phyloP scores from a whole-genome alignment of 2,329 filamentous ascomycete genomes.

The Sporothrix mexicana region DNA sequence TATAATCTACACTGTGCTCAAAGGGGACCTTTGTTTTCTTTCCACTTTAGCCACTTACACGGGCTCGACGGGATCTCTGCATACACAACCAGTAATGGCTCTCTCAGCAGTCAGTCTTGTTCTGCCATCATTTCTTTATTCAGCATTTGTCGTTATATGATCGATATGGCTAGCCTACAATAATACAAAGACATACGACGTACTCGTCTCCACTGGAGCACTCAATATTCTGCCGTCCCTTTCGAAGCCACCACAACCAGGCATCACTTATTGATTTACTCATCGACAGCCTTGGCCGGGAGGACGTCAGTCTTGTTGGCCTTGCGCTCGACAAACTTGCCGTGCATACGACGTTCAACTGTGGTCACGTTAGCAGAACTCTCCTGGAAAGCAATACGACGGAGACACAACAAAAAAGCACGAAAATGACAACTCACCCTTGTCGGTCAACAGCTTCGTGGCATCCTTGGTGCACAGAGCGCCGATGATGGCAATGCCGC shows the following conservation, averaged over 20 bases:
- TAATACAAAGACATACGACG: no score
- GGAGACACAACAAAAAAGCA: neutral
- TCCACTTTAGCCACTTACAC: slow-evolving; percentile 5
- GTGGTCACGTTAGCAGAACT: neutral
- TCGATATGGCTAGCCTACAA: no score
- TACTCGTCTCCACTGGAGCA: no score
- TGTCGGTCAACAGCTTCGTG: slow-evolving; percentile 11
- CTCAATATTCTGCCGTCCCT: no score
- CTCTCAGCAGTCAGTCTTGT: no score
- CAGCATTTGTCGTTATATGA: no score
- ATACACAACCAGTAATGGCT: no score
- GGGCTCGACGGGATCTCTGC: neutral
- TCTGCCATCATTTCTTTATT: no score
- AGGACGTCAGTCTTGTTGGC: neutral
- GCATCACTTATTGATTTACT: neutral
- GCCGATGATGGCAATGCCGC: slow-evolving; percentile 30
- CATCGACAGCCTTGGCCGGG: slow-evolving; percentile 4
- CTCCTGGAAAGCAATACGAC: neutral
- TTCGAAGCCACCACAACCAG: neutral
- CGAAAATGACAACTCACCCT: slow-evolving; percentile 21
- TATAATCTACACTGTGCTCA: neutral
- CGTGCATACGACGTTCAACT: slow-evolving; percentile 20
- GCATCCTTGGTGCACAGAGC: slow-evolving; percentile 30
- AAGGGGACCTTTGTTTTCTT: slow-evolving; percentile 3
- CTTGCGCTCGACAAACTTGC: slow-evolving; percentile 4